These are phyloP conservation scores for Neurospora hispaniola DNA, from an alignment of 495 filamentous ascomycete genomes.

Conservation along the genomic window DNA sequence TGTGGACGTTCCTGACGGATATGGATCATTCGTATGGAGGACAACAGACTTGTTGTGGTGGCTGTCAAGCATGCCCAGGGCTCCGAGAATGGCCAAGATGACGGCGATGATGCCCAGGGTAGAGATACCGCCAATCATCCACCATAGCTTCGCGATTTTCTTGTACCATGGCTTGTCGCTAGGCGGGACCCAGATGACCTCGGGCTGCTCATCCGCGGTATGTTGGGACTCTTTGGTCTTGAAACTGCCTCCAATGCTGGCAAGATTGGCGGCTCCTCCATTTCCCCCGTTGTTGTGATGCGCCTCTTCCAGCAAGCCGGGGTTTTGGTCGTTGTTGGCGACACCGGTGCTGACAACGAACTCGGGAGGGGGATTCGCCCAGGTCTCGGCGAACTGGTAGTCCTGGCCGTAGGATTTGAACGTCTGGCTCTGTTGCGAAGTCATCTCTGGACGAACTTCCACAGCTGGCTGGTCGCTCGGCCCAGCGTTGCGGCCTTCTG, in stretches of 20 bases:
- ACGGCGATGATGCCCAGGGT: constrained; percentile 15
- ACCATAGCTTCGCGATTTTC: constrained; percentile 7
- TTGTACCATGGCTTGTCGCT: constrained; percentile 16
- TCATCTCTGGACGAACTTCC: constrained; percentile 3
- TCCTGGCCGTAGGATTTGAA: constrained; percentile 13
- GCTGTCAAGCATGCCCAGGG: constrained; percentile 9
- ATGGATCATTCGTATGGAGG: not conserved
- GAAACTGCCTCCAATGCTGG: not conserved
- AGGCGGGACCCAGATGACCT: constrained; percentile 12
- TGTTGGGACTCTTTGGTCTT: constrained; percentile 5
- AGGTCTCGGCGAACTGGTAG: constrained; percentile 19
- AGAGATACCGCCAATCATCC: constrained; percentile 9
- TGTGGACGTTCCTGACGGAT: not conserved
- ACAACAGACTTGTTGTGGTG: constrained; percentile 9
- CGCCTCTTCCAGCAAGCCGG: not conserved
- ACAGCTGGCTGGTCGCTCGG: not conserved
- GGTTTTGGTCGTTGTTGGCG: not conserved
- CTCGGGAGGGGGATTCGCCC: constrained; percentile 17
- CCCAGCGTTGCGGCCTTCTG: constrained; percentile 1
- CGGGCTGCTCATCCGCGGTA: not conserved
- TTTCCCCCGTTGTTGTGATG: not conserved
- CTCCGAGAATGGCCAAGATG: constrained; percentile 20
- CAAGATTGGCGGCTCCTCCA: not conserved
- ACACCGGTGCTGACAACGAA: constrained; percentile 5
- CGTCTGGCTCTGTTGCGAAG: not conserved